Evolutionary conservation across 495 filamentous ascomycete genomes (phyloP), one percentile per base, ranked within the genome.

Genomic region (Penicillium psychrofluorescens): DNA sequence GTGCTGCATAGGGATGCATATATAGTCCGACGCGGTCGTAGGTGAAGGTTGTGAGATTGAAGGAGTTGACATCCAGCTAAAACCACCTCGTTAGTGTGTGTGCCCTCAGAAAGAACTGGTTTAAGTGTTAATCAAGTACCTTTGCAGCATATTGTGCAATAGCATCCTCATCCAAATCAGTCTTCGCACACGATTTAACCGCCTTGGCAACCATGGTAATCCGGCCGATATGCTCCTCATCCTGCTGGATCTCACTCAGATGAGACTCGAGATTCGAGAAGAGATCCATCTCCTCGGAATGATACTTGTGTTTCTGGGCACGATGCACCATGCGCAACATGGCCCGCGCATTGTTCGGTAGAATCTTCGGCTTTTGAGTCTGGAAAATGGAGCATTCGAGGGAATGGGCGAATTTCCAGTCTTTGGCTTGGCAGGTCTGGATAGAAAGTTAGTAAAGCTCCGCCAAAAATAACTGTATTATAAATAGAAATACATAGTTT

Each of bases 21-120:
- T 72, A 77, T 9, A 81, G 64, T 10, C 85, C 85, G 35, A 85
- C 64, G 4, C 76, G 69, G 41, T 83, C 79, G 32, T 79, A 75
- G 3, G 71, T 62, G 11, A 71, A 61, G 6, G 74, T 79, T 10
- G 77, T 73, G 8, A 86, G 57, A n/a, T 80, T 80, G 45, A 83
- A 70, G 7, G 75, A 67, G 49, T 85, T 86, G 27, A 77, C 51
- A 11, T 80, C 64, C 14, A 75, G 60, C 75, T 74, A 43, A 8
- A 33, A 31, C 16, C 39, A n/a, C 7, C 9, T 40, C 9, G 39
- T 45, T 36, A 44, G 35, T 31, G 11, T 14, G 11, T 16, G 15
- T 16, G 31, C n/a, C 16, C 2, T 13, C 12, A 8, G 38, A 11
- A 30, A 29, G 27, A 54, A 16, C 39, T 49, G 13, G 11, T 8